phyloP scores from a whole-genome alignment of 23 red algal species.

The Gracilaria vermiculophylla region DNA sequence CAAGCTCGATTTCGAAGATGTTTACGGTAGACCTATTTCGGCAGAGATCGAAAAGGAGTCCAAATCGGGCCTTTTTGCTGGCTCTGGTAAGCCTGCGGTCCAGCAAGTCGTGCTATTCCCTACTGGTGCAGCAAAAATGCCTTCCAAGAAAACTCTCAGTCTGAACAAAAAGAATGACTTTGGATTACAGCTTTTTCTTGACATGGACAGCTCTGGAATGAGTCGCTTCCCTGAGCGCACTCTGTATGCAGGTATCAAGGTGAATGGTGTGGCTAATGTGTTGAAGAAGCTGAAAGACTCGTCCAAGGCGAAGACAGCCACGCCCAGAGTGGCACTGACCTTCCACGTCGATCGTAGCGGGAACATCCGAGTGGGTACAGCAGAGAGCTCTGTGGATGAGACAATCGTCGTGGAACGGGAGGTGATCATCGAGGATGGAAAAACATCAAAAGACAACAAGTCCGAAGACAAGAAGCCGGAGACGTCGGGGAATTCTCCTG shows the following conservation, averaged over 20 bases:
- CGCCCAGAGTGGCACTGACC: constrained; percentile 58
- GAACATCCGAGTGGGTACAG: constrained; percentile 45
- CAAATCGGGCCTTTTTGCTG: constrained; percentile 33
- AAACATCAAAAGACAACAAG: constrained; percentile 6
- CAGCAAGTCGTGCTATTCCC: constrained; percentile 54
- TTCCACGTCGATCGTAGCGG: constrained; percentile 64
- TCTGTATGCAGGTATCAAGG: constrained; percentile 55
- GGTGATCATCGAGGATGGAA: constrained; percentile 59
- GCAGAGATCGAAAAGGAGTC: constrained; percentile 46
- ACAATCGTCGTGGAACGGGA: constrained; percentile 42
- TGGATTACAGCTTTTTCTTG: constrained; percentile 36
- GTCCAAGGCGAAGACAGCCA: constrained; percentile 23
- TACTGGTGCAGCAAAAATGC: constrained; percentile 39
- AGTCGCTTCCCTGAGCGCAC: constrained; percentile 53
- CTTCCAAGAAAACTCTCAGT: constrained; percentile 72
- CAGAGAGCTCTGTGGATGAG: constrained; percentile 67
- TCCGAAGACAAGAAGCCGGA: not conserved
- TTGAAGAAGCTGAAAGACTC: constrained; percentile 62
- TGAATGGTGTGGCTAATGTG: constrained; percentile 64
- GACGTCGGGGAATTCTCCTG: not conserved
- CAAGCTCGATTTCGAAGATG: constrained; percentile 71
- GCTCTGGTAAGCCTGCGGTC: not conserved
- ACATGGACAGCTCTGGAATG: constrained; percentile 30
- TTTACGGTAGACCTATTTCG: constrained; percentile 39
- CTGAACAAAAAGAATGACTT: constrained; percentile 72